Evolutionary conservation across 202 grass and related monocot genomes (phyloP).

Genomic region (Digitaria exilis): DNA sequence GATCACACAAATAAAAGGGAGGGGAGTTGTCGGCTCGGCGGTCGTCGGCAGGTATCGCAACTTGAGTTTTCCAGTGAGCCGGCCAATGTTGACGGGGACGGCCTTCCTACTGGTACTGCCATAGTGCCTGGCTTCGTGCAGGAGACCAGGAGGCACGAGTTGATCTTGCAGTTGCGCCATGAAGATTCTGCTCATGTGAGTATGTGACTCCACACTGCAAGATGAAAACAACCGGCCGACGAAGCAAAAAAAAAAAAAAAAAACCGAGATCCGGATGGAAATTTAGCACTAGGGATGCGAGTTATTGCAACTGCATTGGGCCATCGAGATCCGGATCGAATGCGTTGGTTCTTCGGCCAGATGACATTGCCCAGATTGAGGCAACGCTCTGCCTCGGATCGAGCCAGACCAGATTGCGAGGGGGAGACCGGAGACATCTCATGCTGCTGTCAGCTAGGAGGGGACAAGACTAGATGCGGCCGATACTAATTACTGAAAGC

Average conservation of each 20-base stretch:
- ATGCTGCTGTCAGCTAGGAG: not conserved
- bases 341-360: not conserved
- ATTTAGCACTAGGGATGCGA: no score
- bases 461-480: not conserved
- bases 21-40: not conserved
- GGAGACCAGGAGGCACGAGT: not conserved
- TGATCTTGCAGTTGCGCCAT: no score
- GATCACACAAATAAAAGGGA: not conserved
- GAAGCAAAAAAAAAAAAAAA: no score
- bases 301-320: not conserved
- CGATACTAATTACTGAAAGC: not conserved
- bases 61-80: not conserved
- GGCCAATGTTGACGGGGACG: not conserved
- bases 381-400: conserved; percentile 20
- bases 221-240: no score
- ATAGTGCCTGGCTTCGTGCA: not conserved
- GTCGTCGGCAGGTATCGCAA: not conserved
- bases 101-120: not conserved
- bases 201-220: no score
- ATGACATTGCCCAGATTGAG: not conserved
- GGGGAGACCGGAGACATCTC: not conserved
- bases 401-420: not conserved
- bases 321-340: not conserved
- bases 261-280: no score
- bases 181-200: no score